phyloP scores from a whole-genome alignment of 2,329 filamentous ascomycete genomes.

The Pseudogymnoascus sp. region DNA sequence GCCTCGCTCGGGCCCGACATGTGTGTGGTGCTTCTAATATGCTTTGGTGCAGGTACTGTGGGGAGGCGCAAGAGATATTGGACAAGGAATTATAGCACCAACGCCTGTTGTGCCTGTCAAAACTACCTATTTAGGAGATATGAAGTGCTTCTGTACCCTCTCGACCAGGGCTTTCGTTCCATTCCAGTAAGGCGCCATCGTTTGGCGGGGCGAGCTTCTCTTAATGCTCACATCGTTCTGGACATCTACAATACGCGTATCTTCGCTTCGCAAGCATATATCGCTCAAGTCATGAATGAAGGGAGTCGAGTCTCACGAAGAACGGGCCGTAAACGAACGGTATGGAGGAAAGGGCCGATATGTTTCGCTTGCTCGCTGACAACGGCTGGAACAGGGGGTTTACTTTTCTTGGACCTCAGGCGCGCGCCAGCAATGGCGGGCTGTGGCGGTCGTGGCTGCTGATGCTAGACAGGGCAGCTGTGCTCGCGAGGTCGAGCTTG shows the following conservation, averaged over 20 bases:
- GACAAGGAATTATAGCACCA: constrained; percentile 6
- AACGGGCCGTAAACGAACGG: background rate
- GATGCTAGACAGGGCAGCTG: background rate
- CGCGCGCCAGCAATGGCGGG: background rate
- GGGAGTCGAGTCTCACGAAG: background rate
- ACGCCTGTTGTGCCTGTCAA: background rate
- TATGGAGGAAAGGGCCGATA: constrained; percentile 2
- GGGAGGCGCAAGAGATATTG: constrained; percentile 5
- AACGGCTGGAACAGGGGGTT: background rate
- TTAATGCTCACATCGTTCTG: background rate
- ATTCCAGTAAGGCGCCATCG: constrained; percentile 1
- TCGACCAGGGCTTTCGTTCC: background rate
- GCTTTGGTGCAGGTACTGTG: constrained; percentile 6
- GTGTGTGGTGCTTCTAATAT: background rate
- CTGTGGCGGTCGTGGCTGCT: constrained; percentile 3
- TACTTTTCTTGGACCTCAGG: background rate
- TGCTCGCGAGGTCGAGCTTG: background rate
- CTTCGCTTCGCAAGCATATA: background rate
- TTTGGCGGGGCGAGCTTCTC: background rate
- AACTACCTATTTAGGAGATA: background rate
- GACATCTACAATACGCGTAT: background rate
- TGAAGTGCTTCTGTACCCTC: background rate
- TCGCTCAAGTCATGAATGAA: background rate
- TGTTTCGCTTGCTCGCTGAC: background rate
- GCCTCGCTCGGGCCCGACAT: background rate